Evolutionary conservation across 1,284 basidiomycete species (phyloP), one percentile per base, ranked within the genome.

Genomic region (Ustilago loliicola): DNA sequence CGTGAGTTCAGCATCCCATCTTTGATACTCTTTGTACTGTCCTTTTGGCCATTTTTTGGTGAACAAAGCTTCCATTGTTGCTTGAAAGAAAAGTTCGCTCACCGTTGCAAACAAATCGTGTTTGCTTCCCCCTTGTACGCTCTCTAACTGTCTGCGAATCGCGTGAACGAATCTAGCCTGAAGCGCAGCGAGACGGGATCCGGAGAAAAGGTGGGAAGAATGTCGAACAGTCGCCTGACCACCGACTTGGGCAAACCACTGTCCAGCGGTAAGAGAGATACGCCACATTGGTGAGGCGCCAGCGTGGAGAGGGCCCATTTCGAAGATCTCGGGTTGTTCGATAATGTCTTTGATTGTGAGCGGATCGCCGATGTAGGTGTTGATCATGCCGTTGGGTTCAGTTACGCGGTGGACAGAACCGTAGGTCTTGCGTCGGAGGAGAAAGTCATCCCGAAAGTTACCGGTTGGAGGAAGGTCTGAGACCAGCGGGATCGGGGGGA

Each of bases 11-110:
- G 19, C 48, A 52, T 70, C 68, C 68, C 68, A 70, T 11, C n/a
- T 15, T 7, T 23, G 3, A 42, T 64, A 70, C 23, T 42, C 61
- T 2, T 19, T 11, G 23, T 65, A 66, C 47, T 40, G 11, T 13
- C 63, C 68, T 19, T 34, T 25, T 5, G 63, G 68, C 19, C 60
- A 65, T 21, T 10, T 54, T 6, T 40, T 11, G 1, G 62, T 61
- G 29, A 70, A 70, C 3, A 70, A 32, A n/a, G 68, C 61, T 34
- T 70, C 53, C 40, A 70, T 27, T 7, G 68, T 70, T 15, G 68
- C 58, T 34, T 64, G 29, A 40, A 64, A 70, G 29, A 61, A 56
- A 9, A 10, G 2, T 23, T 60, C 58, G 17, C 47, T 50, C 1
- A 40, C 42, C 25, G 56, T 17, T 17, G 11, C 15, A 17, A 45